Conservation (phyloP, 352 stramenopile species). For the Phytophthora constricta region DNA sequence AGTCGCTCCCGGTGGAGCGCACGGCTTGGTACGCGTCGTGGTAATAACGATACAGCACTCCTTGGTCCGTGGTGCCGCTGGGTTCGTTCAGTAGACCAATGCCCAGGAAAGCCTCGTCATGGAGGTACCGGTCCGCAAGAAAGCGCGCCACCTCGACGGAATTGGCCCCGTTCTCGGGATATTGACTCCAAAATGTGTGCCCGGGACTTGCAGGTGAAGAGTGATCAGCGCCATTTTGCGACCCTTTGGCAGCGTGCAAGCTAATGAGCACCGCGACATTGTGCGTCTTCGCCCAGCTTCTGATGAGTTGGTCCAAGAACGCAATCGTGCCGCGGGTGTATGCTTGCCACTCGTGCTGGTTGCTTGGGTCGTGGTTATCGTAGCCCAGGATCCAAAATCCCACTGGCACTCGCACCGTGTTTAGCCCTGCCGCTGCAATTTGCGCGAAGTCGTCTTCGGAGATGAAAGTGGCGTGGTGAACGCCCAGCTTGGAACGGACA, state of each 20-base stretch:
- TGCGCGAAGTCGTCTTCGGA: constrained; percentile 63
- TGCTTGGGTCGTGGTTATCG: constrained; percentile 40
- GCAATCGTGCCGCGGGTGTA: constrained; percentile 47
- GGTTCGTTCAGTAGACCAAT: constrained; percentile 82
- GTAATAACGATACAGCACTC: constrained; percentile 76
- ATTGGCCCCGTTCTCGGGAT: constrained; percentile 66
- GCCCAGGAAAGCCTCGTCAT: constrained; percentile 72
- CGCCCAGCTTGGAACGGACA: constrained; percentile 47
- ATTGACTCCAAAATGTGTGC: constrained; percentile 62
- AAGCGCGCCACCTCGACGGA: constrained; percentile 61
- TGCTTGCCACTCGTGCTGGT: constrained; percentile 43
- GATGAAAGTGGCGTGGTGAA: constrained; percentile 72
- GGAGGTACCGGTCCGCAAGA: constrained; percentile 65
- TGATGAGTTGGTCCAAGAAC: constrained; percentile 59
- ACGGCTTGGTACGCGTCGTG: constrained; percentile 70
- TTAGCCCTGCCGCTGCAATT: constrained; percentile 55
- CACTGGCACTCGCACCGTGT: constrained; percentile 65
- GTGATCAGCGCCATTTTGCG: constrained; percentile 59
- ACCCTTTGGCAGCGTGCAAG: constrained; percentile 60
- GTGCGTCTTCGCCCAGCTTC: constrained; percentile 48
- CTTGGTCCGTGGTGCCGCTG: constrained; percentile 47
- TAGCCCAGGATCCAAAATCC: constrained; percentile 65
- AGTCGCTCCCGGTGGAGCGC: constrained; percentile 62
- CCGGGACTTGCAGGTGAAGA: constrained; percentile 43
- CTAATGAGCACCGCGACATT: constrained; percentile 66